A percentile compares a stretch with the other conserved stretches of the same genome.
phyloP scores from a whole-genome alignment of 192 early-diverging fungal species.

The Backusella parvicylindrica region DNA sequence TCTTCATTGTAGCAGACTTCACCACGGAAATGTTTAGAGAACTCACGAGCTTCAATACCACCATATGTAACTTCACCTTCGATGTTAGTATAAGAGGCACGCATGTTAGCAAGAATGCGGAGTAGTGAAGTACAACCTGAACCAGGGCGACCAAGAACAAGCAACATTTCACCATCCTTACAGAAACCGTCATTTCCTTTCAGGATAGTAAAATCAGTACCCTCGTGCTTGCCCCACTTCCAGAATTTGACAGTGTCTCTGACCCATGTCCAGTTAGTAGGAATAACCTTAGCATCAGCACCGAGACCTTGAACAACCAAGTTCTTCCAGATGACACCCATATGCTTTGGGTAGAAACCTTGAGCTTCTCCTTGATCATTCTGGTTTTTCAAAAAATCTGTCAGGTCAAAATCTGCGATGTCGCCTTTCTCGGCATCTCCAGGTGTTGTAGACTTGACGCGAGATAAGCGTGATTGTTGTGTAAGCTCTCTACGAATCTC shows the following conservation, averaged over 20 bases:
- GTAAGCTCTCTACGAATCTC: slow-evolving; percentile 25
- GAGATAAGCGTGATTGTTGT: slow-evolving; percentile 18
- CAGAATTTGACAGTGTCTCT: slow-evolving; percentile 19
- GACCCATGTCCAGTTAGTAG: slow-evolving; percentile 25
- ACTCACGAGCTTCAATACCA: slow-evolving; percentile 59
- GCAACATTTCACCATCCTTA: slow-evolving; percentile 70
- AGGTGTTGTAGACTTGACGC: slow-evolving; percentile 12
- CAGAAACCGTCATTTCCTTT: slow-evolving; percentile 61
- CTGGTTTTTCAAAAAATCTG: slow-evolving; percentile 31
- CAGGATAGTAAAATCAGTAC: slow-evolving; percentile 48
- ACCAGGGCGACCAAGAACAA: slow-evolving; percentile 71
- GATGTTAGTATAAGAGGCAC: slow-evolving; percentile 42
- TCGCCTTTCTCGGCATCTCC: slow-evolving; percentile 26
- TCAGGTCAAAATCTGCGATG: slow-evolving; percentile 39
- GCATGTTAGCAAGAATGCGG: slow-evolving; percentile 56
- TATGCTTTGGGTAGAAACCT: slow-evolving; percentile 41
- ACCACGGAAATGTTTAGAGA: slow-evolving; percentile 60
- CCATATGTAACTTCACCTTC: slow-evolving; percentile 62
- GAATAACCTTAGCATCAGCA: slow-evolving; percentile 38
- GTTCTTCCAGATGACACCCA: slow-evolving; percentile 47
- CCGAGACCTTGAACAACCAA: slow-evolving; percentile 39
- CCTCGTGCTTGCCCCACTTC: slow-evolving; percentile 16
- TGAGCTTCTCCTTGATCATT: slow-evolving; percentile 21
- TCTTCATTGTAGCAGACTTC: slow-evolving; percentile 81
- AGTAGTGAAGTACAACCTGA: slow-evolving; percentile 66